phyloP scores from a whole-genome alignment of 768 basidiomycete genomes.

The Suillus subaureus region DNA sequence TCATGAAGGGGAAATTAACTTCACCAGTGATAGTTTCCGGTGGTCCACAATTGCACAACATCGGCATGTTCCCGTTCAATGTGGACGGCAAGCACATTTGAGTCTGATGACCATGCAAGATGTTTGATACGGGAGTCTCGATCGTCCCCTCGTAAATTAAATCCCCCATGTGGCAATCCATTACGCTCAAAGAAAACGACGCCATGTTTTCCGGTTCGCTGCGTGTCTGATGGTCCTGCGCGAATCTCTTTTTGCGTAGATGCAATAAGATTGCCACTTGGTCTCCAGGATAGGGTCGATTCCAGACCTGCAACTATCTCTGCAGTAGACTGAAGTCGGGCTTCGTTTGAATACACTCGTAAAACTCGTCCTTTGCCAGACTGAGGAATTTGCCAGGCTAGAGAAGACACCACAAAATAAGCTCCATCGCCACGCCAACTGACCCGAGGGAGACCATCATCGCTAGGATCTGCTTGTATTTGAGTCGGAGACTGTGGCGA shows the following conservation, averaged over 20 bases:
- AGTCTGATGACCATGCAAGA: slow-evolving; percentile 87
- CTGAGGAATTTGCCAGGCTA: slow-evolving; percentile 44
- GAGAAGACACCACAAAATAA: slow-evolving; percentile 82
- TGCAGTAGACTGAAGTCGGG: slow-evolving; percentile 77
- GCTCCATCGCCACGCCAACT: slow-evolving; percentile 95
- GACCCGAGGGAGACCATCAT: slow-evolving; percentile 71
- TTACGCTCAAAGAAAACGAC: slow-evolving; percentile 96
- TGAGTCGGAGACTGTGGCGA: slow-evolving; percentile 47
- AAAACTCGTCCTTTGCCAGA: slow-evolving; percentile 26
- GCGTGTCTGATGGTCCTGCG: slow-evolving; percentile 67
- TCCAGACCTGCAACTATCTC: slow-evolving; percentile 86
- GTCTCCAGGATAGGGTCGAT: slow-evolving; percentile 79
- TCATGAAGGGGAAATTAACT: slow-evolving; percentile 5
- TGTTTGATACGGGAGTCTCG: slow-evolving; percentile 79
- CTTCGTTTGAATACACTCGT: slow-evolving; percentile 44
- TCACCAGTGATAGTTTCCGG: slow-evolving; percentile 93
- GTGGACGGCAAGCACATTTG: slow-evolving; percentile 85
- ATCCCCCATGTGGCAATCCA: slow-evolving; percentile 90
- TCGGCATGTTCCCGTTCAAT: slow-evolving; percentile 69
- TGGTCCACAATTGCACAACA: slow-evolving; percentile 93
- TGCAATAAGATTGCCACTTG: slow-evolving; percentile 85
- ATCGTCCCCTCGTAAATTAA: slow-evolving; percentile 54
- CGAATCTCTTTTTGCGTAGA: slow-evolving; percentile 78
- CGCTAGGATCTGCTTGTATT: slow-evolving; percentile 64
- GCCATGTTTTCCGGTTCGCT: slow-evolving; percentile 73